Base-by-base conservation (phyloP, 2,329 filamentous ascomycete species). In the Aspergillus sp. region DNA sequence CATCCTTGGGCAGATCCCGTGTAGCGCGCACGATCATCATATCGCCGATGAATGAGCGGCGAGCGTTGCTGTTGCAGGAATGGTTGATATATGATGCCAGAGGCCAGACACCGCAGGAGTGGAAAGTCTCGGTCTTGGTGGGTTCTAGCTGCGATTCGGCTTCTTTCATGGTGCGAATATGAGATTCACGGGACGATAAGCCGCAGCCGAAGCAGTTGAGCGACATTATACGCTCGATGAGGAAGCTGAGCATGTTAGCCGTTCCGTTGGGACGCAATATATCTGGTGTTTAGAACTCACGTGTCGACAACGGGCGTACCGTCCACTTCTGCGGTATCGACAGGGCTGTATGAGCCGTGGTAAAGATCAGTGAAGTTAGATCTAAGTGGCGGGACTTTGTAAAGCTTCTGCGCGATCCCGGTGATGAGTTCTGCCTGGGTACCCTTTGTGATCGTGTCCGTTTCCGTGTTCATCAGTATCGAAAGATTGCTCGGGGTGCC, bases 31-130 rank as follows among this genome's bases (percentile, higher is more conserved):
- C 51, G 7, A 85, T 73, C 60, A 77, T 73, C 72, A 86, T 76
- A 62, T 86, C 82, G 3, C 83, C 82, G 39, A 85, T 81, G 64
- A 84, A 84, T 1, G 76, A 68, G 15, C 79, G 79, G 0, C 57
- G 59, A 17, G 75, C 77, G 61, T 84, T 86, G 9, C 66, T 66
- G 4, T 75, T 17, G 64, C 84, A 86, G 11, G 74, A 76, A 60
- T 86, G 83, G 57, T 86, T 86, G 61, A 84, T 77, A 55, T 74
- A 72, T 0, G 82, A 81, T 3, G 80, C 79, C 1, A 72, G 57
- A 2, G 70, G 56, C 81, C 82, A 86, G 12, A 84, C 55, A 1
- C 82, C 82, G 33, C 60, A 70, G 12, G 70, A 75, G 39, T 60
- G 55, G 45, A 64, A 63, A 2, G 24, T 31, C 3, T 53, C 23